A percentile compares a stretch with the other conserved stretches of the same genome.
Conservation (phyloP, 331 rosid species). For the Dryas integrifolia region DNA sequence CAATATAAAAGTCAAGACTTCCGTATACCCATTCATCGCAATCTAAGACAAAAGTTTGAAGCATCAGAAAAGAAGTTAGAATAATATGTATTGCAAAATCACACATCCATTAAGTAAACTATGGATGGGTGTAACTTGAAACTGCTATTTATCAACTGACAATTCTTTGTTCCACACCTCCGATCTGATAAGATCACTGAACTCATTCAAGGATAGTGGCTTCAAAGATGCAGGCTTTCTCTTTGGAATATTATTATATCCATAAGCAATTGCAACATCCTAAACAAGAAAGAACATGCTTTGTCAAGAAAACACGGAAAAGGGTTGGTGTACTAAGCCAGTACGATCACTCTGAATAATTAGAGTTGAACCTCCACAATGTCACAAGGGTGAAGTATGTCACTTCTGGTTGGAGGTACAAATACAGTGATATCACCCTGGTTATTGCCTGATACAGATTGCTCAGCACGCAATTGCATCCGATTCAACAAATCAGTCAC, state of each 20-base stretch:
- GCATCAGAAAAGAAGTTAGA: not conserved
- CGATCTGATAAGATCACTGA: conserved; percentile 67
- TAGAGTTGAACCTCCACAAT: conserved; percentile 78
- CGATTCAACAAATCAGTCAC: conserved; percentile 66
- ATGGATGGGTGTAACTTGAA: conserved; percentile 19
- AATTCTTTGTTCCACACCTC: conserved; percentile 54
- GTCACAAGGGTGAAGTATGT: conserved; percentile 93
- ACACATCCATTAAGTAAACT: conserved; percentile 4
- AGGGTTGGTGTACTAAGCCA: conserved; percentile 8
- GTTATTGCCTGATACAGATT: conserved; percentile 38
- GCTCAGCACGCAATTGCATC: conserved; percentile 78
- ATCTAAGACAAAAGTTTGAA: conserved; percentile 46
- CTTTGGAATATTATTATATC: conserved; percentile 71
- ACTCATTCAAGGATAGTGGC: conserved; percentile 69
- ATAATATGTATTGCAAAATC: not conserved
- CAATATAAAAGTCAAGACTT: conserved; percentile 84
- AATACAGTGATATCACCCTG: conserved; percentile 44
- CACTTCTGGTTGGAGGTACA: conserved; percentile 95
- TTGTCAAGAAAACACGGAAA: conserved; percentile 18
- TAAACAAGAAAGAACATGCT: conserved; percentile 26
- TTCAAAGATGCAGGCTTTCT: conserved; percentile 68
- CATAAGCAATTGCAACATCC: conserved; percentile 98
- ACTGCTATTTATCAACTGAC: conserved; percentile 16
- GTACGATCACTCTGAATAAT: not conserved
- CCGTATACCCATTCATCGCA: conserved; percentile 79